phyloP scores from a whole-genome alignment of 306 rosid species.

The Amphicarpaea edgeworthii region DNA sequence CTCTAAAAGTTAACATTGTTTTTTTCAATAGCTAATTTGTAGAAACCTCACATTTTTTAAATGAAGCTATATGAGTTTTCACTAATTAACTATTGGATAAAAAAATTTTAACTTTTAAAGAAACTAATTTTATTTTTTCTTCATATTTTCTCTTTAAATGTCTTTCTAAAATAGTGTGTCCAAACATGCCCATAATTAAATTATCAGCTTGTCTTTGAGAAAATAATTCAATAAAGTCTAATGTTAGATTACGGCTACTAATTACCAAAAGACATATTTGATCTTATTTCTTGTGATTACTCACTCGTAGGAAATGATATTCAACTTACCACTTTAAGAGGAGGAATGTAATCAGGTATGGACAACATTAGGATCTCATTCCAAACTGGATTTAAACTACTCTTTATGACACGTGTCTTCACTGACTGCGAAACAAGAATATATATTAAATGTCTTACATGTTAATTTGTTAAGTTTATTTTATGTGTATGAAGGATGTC shows the following conservation, averaged over 20 bases:
- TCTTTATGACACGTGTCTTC: constrained; percentile 93
- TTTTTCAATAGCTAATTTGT: no score
- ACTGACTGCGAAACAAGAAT: constrained; percentile 72
- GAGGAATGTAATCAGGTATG: constrained; percentile 84
- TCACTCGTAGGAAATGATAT: constrained; percentile 2
- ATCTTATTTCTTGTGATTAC: neutral
- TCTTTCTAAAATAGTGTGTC: no score
- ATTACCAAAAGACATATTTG: neutral
- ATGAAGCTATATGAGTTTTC: no score
- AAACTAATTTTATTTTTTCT: no score
- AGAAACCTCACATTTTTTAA: no score
- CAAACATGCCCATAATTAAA: no score
- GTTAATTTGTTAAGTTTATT: constrained; percentile 16
- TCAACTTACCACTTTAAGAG: constrained; percentile 81
- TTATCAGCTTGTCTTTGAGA: no score
- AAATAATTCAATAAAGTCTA: constrained; percentile 1
- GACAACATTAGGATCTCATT: constrained; percentile 94
- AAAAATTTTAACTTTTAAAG: no score
- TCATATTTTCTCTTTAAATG: no score
- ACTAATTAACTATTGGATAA: no score
- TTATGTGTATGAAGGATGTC: neutral
- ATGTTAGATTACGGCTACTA: neutral
- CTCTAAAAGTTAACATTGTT: no score
- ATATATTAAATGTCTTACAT: neutral
- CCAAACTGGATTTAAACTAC: constrained; percentile 92